These are phyloP conservation scores for Kingdonia uniflora DNA, from an alignment of 164 flowering plant species.

Conservation along the genomic window DNA sequence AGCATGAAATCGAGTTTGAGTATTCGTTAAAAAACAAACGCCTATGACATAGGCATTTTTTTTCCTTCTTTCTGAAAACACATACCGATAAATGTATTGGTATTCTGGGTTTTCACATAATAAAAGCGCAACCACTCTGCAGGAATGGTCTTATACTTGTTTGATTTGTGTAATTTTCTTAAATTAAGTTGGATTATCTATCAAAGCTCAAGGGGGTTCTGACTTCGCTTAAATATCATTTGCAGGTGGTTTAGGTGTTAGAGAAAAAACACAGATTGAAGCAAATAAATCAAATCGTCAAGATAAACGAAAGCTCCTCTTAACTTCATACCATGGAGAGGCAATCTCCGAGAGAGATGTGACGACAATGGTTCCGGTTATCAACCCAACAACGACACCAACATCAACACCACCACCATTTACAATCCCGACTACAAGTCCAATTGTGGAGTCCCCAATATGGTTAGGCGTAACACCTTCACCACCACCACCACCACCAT, in stretches of 20 bases:
- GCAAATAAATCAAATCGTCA: slow-evolving; percentile 4
- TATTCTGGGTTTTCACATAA: no score
- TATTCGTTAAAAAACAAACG: no score
- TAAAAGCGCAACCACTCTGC: no score
- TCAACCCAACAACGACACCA: slow-evolving; percentile 31
- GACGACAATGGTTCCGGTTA: slow-evolving; percentile 36
- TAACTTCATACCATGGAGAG: slow-evolving; percentile 12
- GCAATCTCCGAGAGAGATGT: slow-evolving; percentile 28
- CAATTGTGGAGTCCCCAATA: slow-evolving; percentile 20
- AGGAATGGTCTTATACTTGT: no score
- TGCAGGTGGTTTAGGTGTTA: slow-evolving; percentile 10
- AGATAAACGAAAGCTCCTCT: slow-evolving; percentile 10
- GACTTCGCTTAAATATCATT: no score
- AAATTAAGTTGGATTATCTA: no score
- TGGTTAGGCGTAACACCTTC: slow-evolving; percentile 15
- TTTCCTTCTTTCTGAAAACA: background rate
- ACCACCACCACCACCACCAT: no score
- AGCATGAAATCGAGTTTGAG: no score
- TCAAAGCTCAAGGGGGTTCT: no score
- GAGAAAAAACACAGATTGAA: slow-evolving; percentile 24
- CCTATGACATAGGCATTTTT: slow-evolving; percentile 3
- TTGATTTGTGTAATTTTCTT: no score
- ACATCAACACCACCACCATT: slow-evolving; percentile 10
- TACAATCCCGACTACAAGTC: slow-evolving; percentile 18
- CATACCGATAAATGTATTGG: no score